Base-by-base conservation (phyloP, 371 early-diverging fungal species). In the Sporodiniella umbellata region DNA sequence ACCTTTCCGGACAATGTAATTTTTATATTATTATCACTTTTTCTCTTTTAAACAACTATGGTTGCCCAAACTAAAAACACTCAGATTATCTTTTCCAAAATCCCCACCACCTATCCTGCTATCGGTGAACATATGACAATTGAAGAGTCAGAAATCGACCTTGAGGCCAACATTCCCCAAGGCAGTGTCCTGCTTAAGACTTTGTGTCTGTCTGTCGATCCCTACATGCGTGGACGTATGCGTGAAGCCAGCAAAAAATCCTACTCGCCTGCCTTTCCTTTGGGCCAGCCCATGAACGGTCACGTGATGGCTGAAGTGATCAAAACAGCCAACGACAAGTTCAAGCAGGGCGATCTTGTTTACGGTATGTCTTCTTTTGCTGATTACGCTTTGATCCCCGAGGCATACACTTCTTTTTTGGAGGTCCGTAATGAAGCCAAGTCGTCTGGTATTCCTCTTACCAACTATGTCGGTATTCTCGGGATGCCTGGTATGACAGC, bases 161-260 rank as follows among this genome's bases (percentile, higher is more conserved):
- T 72, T 26, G 64, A 68, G 4, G 59, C 64, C 14, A 63, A 60
- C 0, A 63, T 84, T 33, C 66, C 66, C 21, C 68, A 83, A 23
- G 79, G 76, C 22, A 71, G 83, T 8, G 52, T 84, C 24, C 54
- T 86, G 1, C 26, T 83, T 23, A 78, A 83, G 57, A 62, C 56
- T 11, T 51, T 67, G 12, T 47, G 47, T 15, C 52, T 70, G 17
- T 67, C 68, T 28, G 68, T 70, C 12, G 71, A 70, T 47, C 68
- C 71, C 12, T 70, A 79, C 39, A 75, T 83, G 75, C 84, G 86
- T 51, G 80, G 80, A 25, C 70, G 80, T 53, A 86, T 88, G 86
- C 54, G 83, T 53, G 59, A 61, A 43, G 28, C 63, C 5, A 38
- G 42, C 7, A 50, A 40, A 7, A 56, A 75, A 43, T 84, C 85